Percentiles rank a stretch among this genome's conserved stretches.
Conservation (phyloP, 805 yeast genomes). For the Barnettozyma wickerhamii region DNA sequence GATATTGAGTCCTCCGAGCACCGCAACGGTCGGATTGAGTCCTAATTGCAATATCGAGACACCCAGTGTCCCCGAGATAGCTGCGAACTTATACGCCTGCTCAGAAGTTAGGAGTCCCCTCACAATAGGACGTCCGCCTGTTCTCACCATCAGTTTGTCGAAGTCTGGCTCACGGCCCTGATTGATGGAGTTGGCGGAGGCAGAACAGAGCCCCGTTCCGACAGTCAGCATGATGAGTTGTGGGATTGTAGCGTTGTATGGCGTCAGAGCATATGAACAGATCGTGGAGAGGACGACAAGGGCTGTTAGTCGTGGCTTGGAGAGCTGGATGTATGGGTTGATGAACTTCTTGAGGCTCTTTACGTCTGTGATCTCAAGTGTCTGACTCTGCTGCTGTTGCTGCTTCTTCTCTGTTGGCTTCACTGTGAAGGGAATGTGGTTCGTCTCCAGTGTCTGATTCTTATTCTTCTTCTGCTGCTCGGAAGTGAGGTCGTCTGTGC, state of each 20-base stretch:
- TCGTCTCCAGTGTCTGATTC: no score
- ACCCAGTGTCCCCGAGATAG: conserved; percentile 67
- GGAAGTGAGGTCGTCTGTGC: conserved; percentile 31
- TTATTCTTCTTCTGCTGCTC: no score
- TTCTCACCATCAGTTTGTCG: conserved; percentile 83
- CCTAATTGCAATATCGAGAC: conserved; percentile 65
- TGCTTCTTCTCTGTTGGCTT: conserved; percentile 32
- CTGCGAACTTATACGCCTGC: conserved; percentile 83
- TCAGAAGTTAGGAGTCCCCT: conserved; percentile 68
- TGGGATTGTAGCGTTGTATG: conserved; percentile 68
- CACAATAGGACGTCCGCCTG: conserved; percentile 86
- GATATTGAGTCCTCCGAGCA: conserved; percentile 76
- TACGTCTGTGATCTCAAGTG: conserved; percentile 21
- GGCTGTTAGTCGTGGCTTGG: conserved; percentile 86
- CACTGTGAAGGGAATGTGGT: conserved; percentile 54
- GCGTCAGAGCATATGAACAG: conserved; percentile 91
- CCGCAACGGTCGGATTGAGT: conserved; percentile 81
- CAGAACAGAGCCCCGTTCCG: conserved; percentile 86
- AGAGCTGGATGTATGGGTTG: conserved; percentile 69
- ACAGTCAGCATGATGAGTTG: conserved; percentile 68
- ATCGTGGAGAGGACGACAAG: conserved; percentile 88
- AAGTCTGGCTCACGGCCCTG: conserved; percentile 95
- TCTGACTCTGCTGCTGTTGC: conserved; percentile 9
- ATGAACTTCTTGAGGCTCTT: conserved; percentile 32
- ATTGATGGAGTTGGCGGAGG: conserved; percentile 94